Percentiles rank a stretch among this genome's conserved stretches.
phyloP scores from a whole-genome alignment of 2,329 filamentous ascomycete species.

The Fusarium sacchari region DNA sequence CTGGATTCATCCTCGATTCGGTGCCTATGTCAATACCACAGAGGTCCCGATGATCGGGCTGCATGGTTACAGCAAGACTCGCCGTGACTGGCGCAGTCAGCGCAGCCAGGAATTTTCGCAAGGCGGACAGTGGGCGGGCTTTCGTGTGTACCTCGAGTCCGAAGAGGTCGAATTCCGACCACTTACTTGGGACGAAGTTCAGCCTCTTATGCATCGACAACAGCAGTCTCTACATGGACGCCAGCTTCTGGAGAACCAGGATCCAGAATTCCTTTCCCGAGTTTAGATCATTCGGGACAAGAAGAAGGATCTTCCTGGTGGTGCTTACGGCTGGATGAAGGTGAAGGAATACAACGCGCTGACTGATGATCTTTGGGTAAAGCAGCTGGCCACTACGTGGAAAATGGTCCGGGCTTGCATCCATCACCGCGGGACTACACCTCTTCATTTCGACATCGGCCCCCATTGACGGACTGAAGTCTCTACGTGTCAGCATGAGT shows the following conservation, averaged over 20 bases:
- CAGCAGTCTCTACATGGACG: not conserved
- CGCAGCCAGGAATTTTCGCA: not conserved
- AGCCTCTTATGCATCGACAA: not conserved
- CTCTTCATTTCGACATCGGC: not conserved
- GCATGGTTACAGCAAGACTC: not conserved
- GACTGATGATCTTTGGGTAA: not conserved
- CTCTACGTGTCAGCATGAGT: not conserved
- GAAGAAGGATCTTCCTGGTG: not conserved
- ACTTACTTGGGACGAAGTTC: not conserved
- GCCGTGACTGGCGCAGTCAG: not conserved
- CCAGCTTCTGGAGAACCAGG: fast-evolving
- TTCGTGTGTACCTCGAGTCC: not conserved
- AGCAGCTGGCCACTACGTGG: not conserved
- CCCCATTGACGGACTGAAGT: not conserved
- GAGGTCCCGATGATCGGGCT: not conserved
- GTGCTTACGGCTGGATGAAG: not conserved
- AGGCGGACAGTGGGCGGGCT: not conserved
- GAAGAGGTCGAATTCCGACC: not conserved
- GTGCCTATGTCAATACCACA: fast-evolving
- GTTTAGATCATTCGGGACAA: not conserved
- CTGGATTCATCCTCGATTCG: not conserved
- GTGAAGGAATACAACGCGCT: not conserved
- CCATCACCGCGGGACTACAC: fast-evolving
- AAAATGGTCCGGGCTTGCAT: not conserved
- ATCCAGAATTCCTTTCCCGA: not conserved